Evolutionary conservation across 306 rosid genomes (phyloP).

Genomic region (Crataegus laevigata): DNA sequence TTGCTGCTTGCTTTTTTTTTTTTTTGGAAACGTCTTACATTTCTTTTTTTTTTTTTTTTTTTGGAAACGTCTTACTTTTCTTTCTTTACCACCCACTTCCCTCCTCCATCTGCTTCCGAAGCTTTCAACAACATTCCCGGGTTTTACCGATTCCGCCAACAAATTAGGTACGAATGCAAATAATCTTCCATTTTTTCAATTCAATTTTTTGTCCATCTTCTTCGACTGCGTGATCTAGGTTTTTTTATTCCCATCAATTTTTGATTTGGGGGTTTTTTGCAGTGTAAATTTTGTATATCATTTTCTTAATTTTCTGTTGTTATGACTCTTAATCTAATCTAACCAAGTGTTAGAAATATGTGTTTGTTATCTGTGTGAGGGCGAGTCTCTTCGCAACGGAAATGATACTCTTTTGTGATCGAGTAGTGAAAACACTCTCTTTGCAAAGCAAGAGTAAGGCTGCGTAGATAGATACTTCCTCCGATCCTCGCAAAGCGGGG

Average conservation of each 20-base stretch:
- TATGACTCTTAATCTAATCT: not conserved
- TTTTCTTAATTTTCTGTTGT: not conserved
- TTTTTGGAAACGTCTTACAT: too few species aligned
- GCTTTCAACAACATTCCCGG: constrained; percentile 4
- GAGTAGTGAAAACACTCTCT: too few species aligned
- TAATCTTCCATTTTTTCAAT: not conserved
- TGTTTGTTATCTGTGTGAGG: not conserved
- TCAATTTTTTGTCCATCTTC: not conserved
- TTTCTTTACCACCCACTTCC: too few species aligned
- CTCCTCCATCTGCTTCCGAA: not conserved
- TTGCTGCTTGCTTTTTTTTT: too few species aligned
- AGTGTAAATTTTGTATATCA: not conserved
- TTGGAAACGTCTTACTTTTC: too few species aligned
- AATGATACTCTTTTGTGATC: too few species aligned
- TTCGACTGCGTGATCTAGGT: constrained; percentile 5
- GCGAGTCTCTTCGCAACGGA: not conserved
- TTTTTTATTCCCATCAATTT: constrained; percentile 11
- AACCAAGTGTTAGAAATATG: not conserved
- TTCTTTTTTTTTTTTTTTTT: too few species aligned
- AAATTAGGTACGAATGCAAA: constrained; percentile 6
- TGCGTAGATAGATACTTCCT: too few species aligned
- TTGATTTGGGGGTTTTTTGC: not conserved
- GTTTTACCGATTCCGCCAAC: constrained; percentile 10
- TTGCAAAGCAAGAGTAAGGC: too few species aligned
- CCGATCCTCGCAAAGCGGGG: too few species aligned